Evolutionary conservation across 2,329 filamentous ascomycete genomes (phyloP), one percentile per base, ranked within the genome.

Genomic region (Exophiala sp.): DNA sequence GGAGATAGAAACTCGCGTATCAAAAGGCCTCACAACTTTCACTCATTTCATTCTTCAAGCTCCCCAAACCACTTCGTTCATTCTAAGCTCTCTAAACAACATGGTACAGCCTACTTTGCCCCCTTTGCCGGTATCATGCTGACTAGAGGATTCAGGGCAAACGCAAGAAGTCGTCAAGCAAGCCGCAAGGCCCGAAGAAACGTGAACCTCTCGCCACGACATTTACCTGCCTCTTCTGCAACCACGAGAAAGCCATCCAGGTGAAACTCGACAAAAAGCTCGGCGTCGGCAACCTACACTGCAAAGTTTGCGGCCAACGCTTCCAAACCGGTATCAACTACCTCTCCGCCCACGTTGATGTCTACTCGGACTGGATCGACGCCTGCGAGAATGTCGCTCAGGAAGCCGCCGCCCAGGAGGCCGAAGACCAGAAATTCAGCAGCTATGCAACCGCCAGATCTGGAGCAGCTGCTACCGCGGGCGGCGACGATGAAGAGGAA

Each of bases 141-240:
- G 11, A 38, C 16, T 38, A 9, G 35, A n/a, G 3, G 7, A 32
- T 13, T 3, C 56, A 88, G 91, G 91, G 91, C 56, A 96, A 96
- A 77, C 87, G 91, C 68, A 96, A 95, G 74, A 81, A 80, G 78
- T 86, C 86, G 21, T 85, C 88, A 46, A 79, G 82, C 65, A 89
- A 89, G 74, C 48, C 52, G 11, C 52, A 55, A 49, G 52, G 52
- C 10, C 52, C 52, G 22, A 55, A 35, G 41, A 55, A 55, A 70
- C 69, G 65, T 60, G 72, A 74, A 58, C 70, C 71, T 21, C 67
- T 75, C n/a, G 64, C 71, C 13, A 90, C 87, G 2, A 80, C 81
- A n/a, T 98, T 98, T 69, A 88, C 90, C 50, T 98, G 93, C 67
- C 82, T 98, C 39, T 98, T 98, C 73, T 98, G 93, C 77, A 97